Percentiles rank a stretch among this genome's conserved stretches.
Evolutionary conservation across 495 filamentous ascomycete species (phyloP).

Genomic region (Aspergillus diversus): DNA sequence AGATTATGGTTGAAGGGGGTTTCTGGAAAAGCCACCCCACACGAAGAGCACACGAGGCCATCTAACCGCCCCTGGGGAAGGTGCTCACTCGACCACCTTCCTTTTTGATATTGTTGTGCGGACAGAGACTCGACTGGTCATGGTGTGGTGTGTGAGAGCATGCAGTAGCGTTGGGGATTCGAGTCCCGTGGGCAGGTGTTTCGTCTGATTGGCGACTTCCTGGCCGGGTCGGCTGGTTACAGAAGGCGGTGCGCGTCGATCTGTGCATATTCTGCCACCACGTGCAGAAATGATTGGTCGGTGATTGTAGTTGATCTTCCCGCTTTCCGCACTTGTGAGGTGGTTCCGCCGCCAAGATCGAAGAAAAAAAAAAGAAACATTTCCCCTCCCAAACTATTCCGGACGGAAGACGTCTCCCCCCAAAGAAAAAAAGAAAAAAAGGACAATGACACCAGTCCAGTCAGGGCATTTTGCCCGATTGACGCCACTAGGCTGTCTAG

Average conservation of each 20-base stretch:
- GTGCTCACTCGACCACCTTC: conserved; percentile 9
- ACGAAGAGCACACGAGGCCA: neutral
- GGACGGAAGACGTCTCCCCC: neutral
- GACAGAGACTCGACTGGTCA: neutral
- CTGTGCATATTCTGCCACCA: conserved; percentile 29
- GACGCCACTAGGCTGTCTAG: neutral
- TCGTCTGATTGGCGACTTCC: conserved; percentile 11
- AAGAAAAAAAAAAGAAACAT: conserved; percentile 8
- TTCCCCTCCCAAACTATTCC: conserved; percentile 2
- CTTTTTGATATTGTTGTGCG: neutral
- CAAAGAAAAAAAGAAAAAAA: conserved; percentile 9
- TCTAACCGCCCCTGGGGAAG: neutral
- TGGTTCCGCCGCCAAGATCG: conserved; percentile 22
- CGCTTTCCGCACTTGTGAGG: conserved; percentile 23
- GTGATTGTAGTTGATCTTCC: conserved; percentile 17
- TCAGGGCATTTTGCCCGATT: neutral
- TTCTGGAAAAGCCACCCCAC: neutral
- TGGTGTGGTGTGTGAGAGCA: neutral
- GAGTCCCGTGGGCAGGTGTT: conserved; percentile 3
- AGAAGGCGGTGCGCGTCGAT: conserved; percentile 26
- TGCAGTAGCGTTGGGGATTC: conserved; percentile 9
- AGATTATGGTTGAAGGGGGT: neutral
- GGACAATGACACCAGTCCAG: neutral
- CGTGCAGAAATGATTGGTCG: conserved; percentile 30
- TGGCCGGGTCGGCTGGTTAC: neutral